Evolutionary conservation across 2,329 filamentous ascomycete species (phyloP).

Genomic region (Alternaria consortialis): DNA sequence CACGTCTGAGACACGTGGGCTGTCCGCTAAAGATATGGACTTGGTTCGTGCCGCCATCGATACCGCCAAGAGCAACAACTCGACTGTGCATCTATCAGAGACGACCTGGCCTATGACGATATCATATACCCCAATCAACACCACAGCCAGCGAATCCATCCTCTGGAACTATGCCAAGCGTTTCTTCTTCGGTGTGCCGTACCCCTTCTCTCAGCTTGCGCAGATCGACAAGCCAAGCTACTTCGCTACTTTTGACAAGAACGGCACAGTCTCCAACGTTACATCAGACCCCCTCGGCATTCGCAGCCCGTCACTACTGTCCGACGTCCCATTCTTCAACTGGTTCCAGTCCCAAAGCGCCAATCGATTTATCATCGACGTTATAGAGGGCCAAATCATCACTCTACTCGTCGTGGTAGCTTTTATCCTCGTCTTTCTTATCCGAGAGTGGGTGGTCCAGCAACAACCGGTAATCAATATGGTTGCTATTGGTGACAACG

Average conservation of each 20-base stretch:
- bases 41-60: slow-evolving; percentile 29
- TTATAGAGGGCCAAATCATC: slow-evolving; percentile 92
- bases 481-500: slow-evolving; percentile 55
- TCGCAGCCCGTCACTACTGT: slow-evolving; percentile 57
- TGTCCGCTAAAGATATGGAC: slow-evolving; percentile 24
- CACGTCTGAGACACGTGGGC: not conserved
- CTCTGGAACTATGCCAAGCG: slow-evolving; percentile 59
- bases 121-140: slow-evolving; percentile 53
- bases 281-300: slow-evolving; percentile 35
- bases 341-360: slow-evolving; percentile 66
- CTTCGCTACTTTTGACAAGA: slow-evolving; percentile 35
- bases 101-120: slow-evolving; percentile 48
- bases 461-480: slow-evolving; percentile 94
- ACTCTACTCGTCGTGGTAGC: slow-evolving; percentile 89
- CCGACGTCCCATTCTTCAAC: slow-evolving; percentile 65
- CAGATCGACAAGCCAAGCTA: slow-evolving; percentile 29
- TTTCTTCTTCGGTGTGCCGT: slow-evolving; percentile 47
- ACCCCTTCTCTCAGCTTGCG: slow-evolving; percentile 28
- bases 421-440: slow-evolving; percentile 96
- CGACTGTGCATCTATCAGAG: slow-evolving; percentile 30
- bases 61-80: slow-evolving; percentile 30
- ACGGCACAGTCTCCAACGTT: slow-evolving; percentile 37
- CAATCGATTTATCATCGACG: slow-evolving; percentile 82
- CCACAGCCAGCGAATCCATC: slow-evolving; percentile 53
- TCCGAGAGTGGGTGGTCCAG: slow-evolving; percentile 97